Base-by-base conservation (phyloP, 2,329 filamentous ascomycete species). In the Colletotrichum spaethianum region DNA sequence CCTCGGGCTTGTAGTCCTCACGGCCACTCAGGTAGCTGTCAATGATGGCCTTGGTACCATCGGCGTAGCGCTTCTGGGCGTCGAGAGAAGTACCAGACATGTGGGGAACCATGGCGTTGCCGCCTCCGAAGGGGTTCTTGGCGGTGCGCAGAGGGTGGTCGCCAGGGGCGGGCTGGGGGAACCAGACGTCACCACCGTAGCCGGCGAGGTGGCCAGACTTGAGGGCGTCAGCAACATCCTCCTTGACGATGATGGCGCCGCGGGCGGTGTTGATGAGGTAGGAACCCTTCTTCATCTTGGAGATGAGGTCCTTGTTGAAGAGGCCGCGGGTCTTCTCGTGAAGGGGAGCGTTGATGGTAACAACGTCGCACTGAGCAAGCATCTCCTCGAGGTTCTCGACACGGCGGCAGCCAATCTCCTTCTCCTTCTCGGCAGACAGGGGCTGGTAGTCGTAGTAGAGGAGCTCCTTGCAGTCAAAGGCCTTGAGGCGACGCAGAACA, bases 371-470 rank as follows among this genome's bases (percentile, higher is more conserved):
- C 89, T 97, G 94, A 50, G 90, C 89, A 74, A 99, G 86, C 91
- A 99, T 93, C 84, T 98, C 96, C 89, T 98, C 95, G 80, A 99
- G 92, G 80, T 83, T 90, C 60, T 96, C 93, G 73, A 98, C 95
- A 74, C 96, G 92, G 80, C 94, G 91, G 90, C 93, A 95, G 83
- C 96, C 96, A 85, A 98, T 98, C 89, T 98, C 96, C 85, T 93
- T 91, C 91, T 98, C 95, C 79, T 91, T 88, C 88, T 98, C 95
- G 73, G 94, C 81, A 73, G 86, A 89, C 76, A 99, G 89, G 63
- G 96, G 95, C 90, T 99, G 96, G 93, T 99, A 99, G 88, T 99
- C 96, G 83, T 94, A 98, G 93, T 99, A 99, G 75, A 98, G 91
- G 62, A 99, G 91, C 90, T 98, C 96, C 92, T 98, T 98, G 94